Evolutionary conservation across 306 rosid genomes (phyloP), one percentile per base, ranked within the genome.

Genomic region (Albizia julibrissin): DNA sequence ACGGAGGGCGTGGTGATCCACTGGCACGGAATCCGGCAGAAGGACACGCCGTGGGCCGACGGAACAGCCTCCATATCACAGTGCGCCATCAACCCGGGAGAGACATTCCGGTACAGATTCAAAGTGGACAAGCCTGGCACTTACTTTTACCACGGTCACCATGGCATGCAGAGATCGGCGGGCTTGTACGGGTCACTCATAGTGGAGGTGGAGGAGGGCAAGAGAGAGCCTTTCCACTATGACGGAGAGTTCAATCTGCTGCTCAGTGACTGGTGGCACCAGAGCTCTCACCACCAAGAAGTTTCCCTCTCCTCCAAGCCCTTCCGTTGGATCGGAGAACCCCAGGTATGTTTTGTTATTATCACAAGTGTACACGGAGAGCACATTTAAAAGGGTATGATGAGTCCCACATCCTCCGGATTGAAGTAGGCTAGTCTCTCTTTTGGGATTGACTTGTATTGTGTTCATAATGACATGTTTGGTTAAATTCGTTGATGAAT

Each of bases 51-150:
- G 0, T 93, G 98, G 98, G 98, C 98, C 0, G 98, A 93, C 81
- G 98, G 98, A 31, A 95, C 97, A 21, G 94, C 98, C 22, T 84
- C 92, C 26, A 90, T 95, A 46, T 93, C 98, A 0, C 99, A 95
- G 81, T 95, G 99, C 80, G 91, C 92, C 40, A 87, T 93, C 52
- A 88, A 90, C 70, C 97, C 99, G 0, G 95, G 97, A 5, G 98
- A 93, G 22, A 89, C 94, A 11, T 95, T 88, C 69, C 19, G 56
- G 0, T 95, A 93, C 58, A 86, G 86, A 24, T 95, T 88, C 89
- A 37, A 4, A n/a, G 94, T 90, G 56, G 97, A 93, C 66, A 91
- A 44, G 91, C 46, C 94, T 0, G 94, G 97, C 12, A 93, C 98
- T 22, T 90, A 79, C 47, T 93, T 90, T 62, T 93, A 93, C 79